Base-by-base conservation (phyloP, 257 asterid genomes). In the Rehmannia glutinosa region DNA sequence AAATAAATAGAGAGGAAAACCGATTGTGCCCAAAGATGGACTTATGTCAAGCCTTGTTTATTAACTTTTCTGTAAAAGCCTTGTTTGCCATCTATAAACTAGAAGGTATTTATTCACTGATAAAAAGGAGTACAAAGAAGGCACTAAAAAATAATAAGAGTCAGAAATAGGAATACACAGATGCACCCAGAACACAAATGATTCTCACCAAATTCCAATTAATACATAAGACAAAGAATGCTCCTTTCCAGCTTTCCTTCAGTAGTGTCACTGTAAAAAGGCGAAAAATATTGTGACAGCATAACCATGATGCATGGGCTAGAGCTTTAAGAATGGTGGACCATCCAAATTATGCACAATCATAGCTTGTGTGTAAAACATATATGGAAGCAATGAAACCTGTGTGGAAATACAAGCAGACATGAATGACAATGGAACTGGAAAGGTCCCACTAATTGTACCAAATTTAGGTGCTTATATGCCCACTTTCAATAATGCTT, bases 371-470 rank as follows among this genome's bases (percentile, higher is more conserved):
- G 50, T 64, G 57, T 64, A n/a, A 30, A n/a, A 23, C 68, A 57
- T 33, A 73, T 46, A 39, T 27, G 63, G 69, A 64, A 64, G 61
- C 72, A 57, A 54, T 42, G 54, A 25, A 61, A 74, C n/a, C n/a
- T 27, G 35, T 12, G 28, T 17, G 62, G 68, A 71, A 42, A 49
- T 21, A 42, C 6, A 66, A 28, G 38, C 66, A 64, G 76, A 50
- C 52, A 59, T 35, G 58, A 28, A 66, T 28, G 21, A 41, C n/a
- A 71, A 50, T 50, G 70, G 49, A 38, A 50, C n/a, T n/a, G n/a
- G n/a, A n/a, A n/a, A 42, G 68, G 58, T 19, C 74, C 71, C 68
- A 61, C 46, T 61, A 73, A 59, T 62, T 62, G 39, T 74, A 52
- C 66, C 43, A 30, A 66, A 38, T n/a, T n/a, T n/a, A n/a, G n/a